A percentile compares a stretch with the other conserved stretches of the same genome.
phyloP scores from a whole-genome alignment of 208 protist genomes.

The Crithidia expoeki region DNA sequence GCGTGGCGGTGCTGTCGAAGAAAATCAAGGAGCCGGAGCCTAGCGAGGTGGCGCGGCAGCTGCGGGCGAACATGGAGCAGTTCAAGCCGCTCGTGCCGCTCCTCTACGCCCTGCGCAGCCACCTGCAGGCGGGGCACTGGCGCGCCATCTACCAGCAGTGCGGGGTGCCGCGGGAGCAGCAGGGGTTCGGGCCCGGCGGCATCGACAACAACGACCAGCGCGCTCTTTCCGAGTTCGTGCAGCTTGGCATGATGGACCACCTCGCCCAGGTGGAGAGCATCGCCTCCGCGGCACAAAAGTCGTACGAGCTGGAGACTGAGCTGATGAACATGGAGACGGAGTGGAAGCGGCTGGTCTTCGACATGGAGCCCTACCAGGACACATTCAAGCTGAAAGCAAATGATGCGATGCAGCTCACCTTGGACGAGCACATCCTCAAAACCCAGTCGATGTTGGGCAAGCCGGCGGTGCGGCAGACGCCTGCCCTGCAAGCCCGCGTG shows the following conservation, averaged over 20 bases:
- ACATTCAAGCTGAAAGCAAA: conserved; percentile 94
- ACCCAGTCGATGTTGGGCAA: conserved; percentile 96
- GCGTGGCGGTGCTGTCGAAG: conserved; percentile 76
- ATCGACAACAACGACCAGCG: conserved; percentile 86
- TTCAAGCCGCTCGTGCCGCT: conserved; percentile 94
- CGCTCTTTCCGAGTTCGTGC: conserved; percentile 81
- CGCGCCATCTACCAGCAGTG: conserved; percentile 86
- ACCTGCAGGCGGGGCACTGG: conserved; percentile 95
- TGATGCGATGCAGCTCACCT: conserved; percentile 92
- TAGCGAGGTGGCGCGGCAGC: conserved; percentile 66
- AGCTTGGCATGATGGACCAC: conserved; percentile 88
- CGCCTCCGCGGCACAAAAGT: conserved; percentile 87
- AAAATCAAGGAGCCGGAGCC: conserved; percentile 90
- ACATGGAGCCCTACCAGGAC: conserved; percentile 93
- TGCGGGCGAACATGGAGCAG: conserved; percentile 90
- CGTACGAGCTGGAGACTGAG: conserved; percentile 91
- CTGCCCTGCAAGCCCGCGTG: conserved; percentile 89
- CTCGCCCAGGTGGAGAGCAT: conserved; percentile 87
- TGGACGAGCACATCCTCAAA: conserved; percentile 97
- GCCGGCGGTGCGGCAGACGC: conserved; percentile 89
- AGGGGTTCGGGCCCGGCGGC: conserved; percentile 78
- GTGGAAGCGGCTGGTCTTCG: conserved; percentile 94
- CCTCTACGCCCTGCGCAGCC: conserved; percentile 92
- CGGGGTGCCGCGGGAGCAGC: conserved; percentile 86
- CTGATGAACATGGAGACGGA: conserved; percentile 93